These are phyloP conservation scores for Monosporascus cannonballus DNA, from an alignment of 2,329 filamentous ascomycete genomes.

Conservation along the genomic window DNA sequence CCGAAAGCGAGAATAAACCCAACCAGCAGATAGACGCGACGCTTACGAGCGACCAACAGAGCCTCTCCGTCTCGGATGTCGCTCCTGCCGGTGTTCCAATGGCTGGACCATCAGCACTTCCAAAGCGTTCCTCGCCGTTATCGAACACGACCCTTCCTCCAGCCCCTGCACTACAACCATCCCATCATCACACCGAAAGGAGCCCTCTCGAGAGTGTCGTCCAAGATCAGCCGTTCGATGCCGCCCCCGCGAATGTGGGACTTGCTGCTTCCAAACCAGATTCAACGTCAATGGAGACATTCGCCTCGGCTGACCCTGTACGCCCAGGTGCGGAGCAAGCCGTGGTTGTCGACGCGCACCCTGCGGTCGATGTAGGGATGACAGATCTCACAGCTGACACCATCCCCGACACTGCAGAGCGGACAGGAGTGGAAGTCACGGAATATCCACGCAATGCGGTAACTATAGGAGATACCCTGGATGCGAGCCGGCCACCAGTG, in stretches of 20 bases:
- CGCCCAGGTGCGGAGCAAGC: not conserved
- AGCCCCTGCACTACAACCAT: conserved; percentile 12
- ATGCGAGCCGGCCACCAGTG: not conserved
- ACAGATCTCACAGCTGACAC: conserved; percentile 3
- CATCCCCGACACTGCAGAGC: not conserved
- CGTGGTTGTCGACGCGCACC: not conserved
- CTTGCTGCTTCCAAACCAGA: not conserved
- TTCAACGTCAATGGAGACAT: not conserved
- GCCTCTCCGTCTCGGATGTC: conserved; percentile 12
- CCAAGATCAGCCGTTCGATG: conserved; percentile 33
- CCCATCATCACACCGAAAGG: conserved; percentile 35
- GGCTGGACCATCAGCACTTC: conserved; percentile 7
- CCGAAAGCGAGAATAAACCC: conserved; percentile 24
- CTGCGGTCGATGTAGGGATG: conserved; percentile 9
- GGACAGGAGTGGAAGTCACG: not conserved
- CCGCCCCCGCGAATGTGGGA: not conserved
- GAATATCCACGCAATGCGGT: not conserved
- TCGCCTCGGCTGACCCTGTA: not conserved
- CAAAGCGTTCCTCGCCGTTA: conserved; percentile 9
- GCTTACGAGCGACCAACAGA: conserved; percentile 20
- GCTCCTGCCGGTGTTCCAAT: conserved; percentile 12
- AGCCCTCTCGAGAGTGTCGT: conserved; percentile 49
- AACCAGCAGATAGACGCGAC: conserved; percentile 26
- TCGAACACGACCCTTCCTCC: conserved; percentile 28
- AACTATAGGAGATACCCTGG: not conserved